Conservation (phyloP, 129 eudicot genomes). For the Cynara cardunculus region DNA sequence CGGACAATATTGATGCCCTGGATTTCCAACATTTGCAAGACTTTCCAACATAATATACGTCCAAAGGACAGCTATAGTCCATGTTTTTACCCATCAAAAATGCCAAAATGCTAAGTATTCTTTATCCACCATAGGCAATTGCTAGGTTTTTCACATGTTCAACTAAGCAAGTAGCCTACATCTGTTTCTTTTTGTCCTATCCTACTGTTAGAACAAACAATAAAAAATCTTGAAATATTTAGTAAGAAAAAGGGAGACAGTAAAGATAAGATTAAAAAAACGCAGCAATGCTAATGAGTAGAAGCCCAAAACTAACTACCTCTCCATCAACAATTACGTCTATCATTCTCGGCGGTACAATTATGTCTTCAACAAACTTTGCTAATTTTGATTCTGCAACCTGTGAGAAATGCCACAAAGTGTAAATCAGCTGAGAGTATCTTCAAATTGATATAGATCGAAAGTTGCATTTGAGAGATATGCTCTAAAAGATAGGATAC, state of each 20-base stretch:
- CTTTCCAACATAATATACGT: background rate
- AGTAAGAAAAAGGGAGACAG: background rate
- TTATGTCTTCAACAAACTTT: conserved; percentile 95
- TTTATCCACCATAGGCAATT: background rate
- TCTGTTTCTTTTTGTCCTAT: background rate
- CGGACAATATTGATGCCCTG: background rate
- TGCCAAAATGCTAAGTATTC: background rate
- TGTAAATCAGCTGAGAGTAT: conserved; percentile 5
- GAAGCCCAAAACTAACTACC: conserved; percentile 42
- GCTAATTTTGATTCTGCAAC: conserved; percentile 96
- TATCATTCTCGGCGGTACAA: conserved; percentile 97
- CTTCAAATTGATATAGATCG: background rate
- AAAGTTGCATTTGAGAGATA: background rate
- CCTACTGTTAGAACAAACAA: background rate
- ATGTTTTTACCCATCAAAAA: background rate
- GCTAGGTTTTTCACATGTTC: background rate
- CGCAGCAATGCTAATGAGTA: background rate
- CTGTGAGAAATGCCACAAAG: conserved; percentile 43
- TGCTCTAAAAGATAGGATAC: background rate
- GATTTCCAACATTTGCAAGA: background rate
- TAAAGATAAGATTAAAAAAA: background rate
- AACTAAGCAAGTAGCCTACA: background rate
- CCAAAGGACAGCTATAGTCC: background rate
- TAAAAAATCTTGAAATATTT: background rate
- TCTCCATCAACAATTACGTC: conserved; percentile 94